Evolutionary conservation across 257 asterid genomes (phyloP), one percentile per base, ranked within the genome.

Genomic region (Solanum rostratum): DNA sequence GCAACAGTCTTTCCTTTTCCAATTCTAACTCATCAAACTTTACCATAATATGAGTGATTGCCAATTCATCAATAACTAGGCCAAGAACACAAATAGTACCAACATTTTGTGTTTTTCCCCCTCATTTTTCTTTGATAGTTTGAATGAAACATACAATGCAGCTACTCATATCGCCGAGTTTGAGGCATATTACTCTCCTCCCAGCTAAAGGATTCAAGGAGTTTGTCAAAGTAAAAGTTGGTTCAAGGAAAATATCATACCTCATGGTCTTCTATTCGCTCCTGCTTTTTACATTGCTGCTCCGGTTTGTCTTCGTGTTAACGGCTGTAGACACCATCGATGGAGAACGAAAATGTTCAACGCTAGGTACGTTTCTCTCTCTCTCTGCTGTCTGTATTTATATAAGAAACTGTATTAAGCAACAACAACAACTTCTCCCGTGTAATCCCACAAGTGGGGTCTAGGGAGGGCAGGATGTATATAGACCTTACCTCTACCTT

Each of bases 91-190:
- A 39, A 54, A 57, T 65, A 60, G 45, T 45, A 49, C 24, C 59
- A 7, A 76, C 43, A 49, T 49, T 76, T 29, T 18, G 19, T 12
- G 11, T 73, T 22, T 43, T 6, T 45, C 6, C 2, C 37, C 7
- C 60, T 74, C 12, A 41, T 43, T 71, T 69, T 82, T 68, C 27
- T 16, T 49, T 71, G 84, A 37, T 18, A 9, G 18, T 13, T 20
- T 39, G 53, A 24, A 33, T 54, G 55, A 50, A 43, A 27, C 24
- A 6, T 52, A 86, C 82, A 87, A 93, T 93, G 97, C 94, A 94
- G 93, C 94, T 94, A 30, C 94, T 90, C 59, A 91, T 95, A 79
- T 95, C 98, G 1, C 98, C 98, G 1, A 95, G 98, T 87, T 81
- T 93, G 87, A 89, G 95, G 90, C 98, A 93, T 78, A 92, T 93